Evolutionary conservation across 345 rosid genomes (phyloP).

Genomic region (Acer campestre): DNA sequence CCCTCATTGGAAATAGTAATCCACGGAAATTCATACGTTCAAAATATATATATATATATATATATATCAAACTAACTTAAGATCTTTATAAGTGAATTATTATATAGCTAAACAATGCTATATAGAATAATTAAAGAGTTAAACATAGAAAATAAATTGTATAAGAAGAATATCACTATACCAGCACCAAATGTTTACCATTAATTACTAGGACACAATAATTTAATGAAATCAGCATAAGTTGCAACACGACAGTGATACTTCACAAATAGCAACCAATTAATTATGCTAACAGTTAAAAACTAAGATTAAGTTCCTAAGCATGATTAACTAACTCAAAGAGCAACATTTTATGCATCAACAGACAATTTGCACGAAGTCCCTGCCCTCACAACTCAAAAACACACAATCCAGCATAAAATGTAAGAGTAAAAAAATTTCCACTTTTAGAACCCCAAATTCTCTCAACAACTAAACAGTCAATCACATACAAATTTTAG

Average conservation of each 20-base stretch:
- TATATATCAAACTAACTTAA: background rate
- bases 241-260: background rate
- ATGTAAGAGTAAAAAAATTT: background rate
- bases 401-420: background rate
- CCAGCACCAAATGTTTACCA: background rate
- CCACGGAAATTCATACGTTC: background rate
- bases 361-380: too few species aligned
- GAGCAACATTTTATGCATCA: background rate
- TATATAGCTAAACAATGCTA: background rate
- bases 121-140: background rate
- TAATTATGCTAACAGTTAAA: background rate
- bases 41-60: background rate
- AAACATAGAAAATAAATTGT: background rate
- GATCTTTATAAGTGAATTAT: background rate
- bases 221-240: background rate
- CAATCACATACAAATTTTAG: background rate
- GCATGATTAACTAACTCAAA: background rate
- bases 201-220: background rate
- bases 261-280: background rate
- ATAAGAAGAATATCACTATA: background rate
- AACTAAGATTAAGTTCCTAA: background rate
- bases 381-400: background rate
- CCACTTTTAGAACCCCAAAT: background rate
- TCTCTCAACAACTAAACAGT: background rate
- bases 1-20: background rate